A percentile compares a stretch with the other conserved stretches of the same genome.
phyloP scores from a whole-genome alignment of 2,329 filamentous ascomycete species.

The Hypocreales sp. region DNA sequence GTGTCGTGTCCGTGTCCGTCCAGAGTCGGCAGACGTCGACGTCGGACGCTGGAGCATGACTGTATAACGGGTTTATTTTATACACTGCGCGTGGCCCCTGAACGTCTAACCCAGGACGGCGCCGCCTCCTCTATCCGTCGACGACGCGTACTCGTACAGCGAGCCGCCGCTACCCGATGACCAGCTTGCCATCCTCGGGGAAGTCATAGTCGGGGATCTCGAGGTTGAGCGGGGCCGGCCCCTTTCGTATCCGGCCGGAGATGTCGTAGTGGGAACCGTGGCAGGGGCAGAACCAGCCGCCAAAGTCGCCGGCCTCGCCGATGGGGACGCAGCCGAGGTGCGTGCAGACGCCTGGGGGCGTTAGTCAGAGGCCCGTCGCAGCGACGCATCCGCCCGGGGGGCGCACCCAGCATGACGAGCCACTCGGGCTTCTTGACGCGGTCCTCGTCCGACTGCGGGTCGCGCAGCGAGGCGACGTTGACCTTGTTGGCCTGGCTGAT shows the following conservation, averaged over 20 bases:
- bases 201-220: slow-evolving; percentile 90
- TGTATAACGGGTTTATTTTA: too few species aligned
- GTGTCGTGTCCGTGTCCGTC: too few species aligned
- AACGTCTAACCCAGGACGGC: too few species aligned
- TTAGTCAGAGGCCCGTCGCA: too few species aligned
- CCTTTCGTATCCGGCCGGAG: slow-evolving; percentile 94
- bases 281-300: slow-evolving; percentile 99
- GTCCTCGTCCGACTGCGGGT: slow-evolving; percentile 80
- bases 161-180: slow-evolving; percentile 64
- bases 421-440: slow-evolving; percentile 98
- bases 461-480: slow-evolving; percentile 69
- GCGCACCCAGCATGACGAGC: slow-evolving; percentile 90
- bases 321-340: slow-evolving; percentile 98
- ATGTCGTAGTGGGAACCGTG: slow-evolving; percentile 99
- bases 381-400: too few species aligned
- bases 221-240: slow-evolving; percentile 91
- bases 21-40: too few species aligned
- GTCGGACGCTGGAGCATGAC: too few species aligned
- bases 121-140: too few species aligned
- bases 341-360: slow-evolving; percentile 75
- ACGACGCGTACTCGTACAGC: slow-evolving; percentile 8
- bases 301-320: slow-evolving; percentile 93
- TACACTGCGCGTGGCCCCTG: slow-evolving; percentile 19
- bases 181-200: slow-evolving; percentile 70
- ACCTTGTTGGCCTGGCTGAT: slow-evolving; percentile 89